These are phyloP conservation scores for Suillus spraguei DNA, from an alignment of 768 basidiomycete genomes.

Conservation along the genomic window DNA sequence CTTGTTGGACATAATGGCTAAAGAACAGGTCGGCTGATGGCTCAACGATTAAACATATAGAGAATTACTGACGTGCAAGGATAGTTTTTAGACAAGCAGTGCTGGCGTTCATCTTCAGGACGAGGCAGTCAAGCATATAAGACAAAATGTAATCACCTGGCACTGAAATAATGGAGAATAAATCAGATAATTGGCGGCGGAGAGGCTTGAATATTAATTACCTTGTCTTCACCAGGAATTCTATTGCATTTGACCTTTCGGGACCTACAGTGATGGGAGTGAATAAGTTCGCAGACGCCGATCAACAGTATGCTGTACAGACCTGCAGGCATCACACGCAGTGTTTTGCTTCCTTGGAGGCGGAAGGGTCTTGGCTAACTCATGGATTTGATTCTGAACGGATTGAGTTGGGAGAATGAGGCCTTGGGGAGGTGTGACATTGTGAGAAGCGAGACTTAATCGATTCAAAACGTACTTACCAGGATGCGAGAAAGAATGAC, in stretches of 20 bases:
- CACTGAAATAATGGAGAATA: conserved; percentile 44
- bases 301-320: conserved; percentile 15
- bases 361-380: conserved; percentile 76
- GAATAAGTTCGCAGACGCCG: conserved; percentile 16
- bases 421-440: conserved; percentile 39
- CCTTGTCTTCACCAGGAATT: conserved; percentile 82
- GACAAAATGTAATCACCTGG: conserved; percentile 48
- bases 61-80: conserved; percentile 80
- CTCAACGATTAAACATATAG: conserved; percentile 21
- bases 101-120: conserved; percentile 44
- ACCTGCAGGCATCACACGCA: conserved; percentile 93
- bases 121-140: background rate
- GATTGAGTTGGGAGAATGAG: conserved; percentile 64
- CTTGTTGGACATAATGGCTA: conserved; percentile 83
- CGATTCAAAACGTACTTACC: conserved; percentile 20
- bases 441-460: background rate
- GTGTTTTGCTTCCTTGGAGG: conserved; percentile 93
- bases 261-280: conserved; percentile 46
- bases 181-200: conserved; percentile 10
- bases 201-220: conserved; percentile 34
- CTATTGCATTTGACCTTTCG: conserved; percentile 91
- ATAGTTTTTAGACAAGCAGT: conserved; percentile 86
- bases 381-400: conserved; percentile 82
- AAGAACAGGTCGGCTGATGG: conserved; percentile 20
- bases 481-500: conserved; percentile 37